These are phyloP conservation scores for Ustilago crameri DNA, from an alignment of 1,284 basidiomycete species.

Conservation along the genomic window DNA sequence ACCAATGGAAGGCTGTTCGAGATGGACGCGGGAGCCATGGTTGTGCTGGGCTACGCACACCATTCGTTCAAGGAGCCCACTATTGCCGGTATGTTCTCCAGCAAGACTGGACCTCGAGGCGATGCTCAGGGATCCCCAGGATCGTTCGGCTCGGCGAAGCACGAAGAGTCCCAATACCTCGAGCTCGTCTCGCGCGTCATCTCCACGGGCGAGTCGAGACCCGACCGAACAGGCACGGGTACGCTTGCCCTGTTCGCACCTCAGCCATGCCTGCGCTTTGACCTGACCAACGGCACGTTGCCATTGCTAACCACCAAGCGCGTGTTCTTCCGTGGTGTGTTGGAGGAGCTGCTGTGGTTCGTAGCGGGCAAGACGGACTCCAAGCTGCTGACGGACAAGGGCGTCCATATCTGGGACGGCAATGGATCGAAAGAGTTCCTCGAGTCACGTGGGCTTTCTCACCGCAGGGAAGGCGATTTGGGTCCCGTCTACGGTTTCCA, in stretches of 20 bases:
- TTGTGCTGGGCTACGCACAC: slow-evolving; percentile 64
- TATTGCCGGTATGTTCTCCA: slow-evolving; percentile 62
- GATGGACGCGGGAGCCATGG: slow-evolving; percentile 65
- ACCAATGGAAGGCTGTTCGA: slow-evolving; percentile 58
- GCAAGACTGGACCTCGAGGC: slow-evolving; percentile 52
- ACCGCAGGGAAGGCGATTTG: slow-evolving; percentile 89
- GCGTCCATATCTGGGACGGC: slow-evolving; percentile 96
- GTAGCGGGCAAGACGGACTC: slow-evolving; percentile 86
- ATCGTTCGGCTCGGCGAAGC: slow-evolving; percentile 23
- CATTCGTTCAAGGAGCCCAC: slow-evolving; percentile 63
- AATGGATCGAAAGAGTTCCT: slow-evolving; percentile 91
- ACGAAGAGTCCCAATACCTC: slow-evolving; percentile 66
- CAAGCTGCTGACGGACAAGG: slow-evolving; percentile 79
- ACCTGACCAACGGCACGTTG: slow-evolving; percentile 69
- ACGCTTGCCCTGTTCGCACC: slow-evolving; percentile 65
- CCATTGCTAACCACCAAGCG: slow-evolving; percentile 95
- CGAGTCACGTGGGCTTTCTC: slow-evolving; percentile 81
- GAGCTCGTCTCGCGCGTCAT: slow-evolving; percentile 61
- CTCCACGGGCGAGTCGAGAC: slow-evolving; percentile 50
- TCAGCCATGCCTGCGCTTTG: slow-evolving; percentile 57
- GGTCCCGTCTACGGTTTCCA: slow-evolving; percentile 99
- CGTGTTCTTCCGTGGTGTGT: slow-evolving; percentile 88
- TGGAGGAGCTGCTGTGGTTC: slow-evolving; percentile 97
- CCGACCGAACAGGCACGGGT: slow-evolving; percentile 65
- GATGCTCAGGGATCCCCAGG: slow-evolving; percentile 18